A percentile compares a stretch with the other conserved stretches of the same genome.
Evolutionary conservation across 305 asterid species (phyloP).

Genomic region (Fraxinus latifolia): DNA sequence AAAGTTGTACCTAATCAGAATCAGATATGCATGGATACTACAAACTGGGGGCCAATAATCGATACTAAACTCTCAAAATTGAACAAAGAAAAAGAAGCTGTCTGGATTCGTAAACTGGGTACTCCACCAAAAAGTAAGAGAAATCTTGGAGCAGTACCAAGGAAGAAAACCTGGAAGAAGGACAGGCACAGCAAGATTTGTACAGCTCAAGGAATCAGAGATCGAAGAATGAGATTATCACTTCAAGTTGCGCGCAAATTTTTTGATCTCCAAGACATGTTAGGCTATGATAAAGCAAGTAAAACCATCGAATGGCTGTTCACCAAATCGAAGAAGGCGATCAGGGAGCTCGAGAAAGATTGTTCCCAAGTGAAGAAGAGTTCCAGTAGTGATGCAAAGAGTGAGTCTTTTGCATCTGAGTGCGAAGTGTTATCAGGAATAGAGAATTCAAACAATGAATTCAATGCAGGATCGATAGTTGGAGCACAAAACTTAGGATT

Average conservation of each 20-base stretch:
- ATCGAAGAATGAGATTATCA: constrained; percentile 53
- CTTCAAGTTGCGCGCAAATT: constrained; percentile 53
- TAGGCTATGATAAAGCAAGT: constrained; percentile 57
- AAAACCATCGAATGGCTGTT: constrained; percentile 62
- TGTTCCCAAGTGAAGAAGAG: background rate
- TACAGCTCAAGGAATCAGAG: constrained; percentile 57
- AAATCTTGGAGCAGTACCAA: constrained; percentile 22
- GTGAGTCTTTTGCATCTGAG: constrained; percentile 39
- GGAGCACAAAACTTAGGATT: background rate
- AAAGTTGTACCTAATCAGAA: background rate
- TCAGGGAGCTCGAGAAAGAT: constrained; percentile 33
- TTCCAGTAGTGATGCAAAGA: constrained; percentile 28
- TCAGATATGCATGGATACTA: background rate
- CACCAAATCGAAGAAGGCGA: constrained; percentile 41
- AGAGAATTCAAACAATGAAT: constrained; percentile 21
- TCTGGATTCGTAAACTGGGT: background rate
- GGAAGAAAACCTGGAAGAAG: constrained; percentile 42
- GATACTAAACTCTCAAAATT: background rate
- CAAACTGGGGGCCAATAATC: background rate
- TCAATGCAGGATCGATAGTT: background rate
- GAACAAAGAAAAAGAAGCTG: constrained; percentile 9
- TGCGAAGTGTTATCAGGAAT: constrained; percentile 42
- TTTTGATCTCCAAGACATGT: constrained; percentile 54
- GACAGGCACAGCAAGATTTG: constrained; percentile 63
- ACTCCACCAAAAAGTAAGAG: background rate